These are phyloP conservation scores for Suhomyces chickasaworum DNA, from an alignment of 1,139 yeast genomes.

Conservation along the genomic window DNA sequence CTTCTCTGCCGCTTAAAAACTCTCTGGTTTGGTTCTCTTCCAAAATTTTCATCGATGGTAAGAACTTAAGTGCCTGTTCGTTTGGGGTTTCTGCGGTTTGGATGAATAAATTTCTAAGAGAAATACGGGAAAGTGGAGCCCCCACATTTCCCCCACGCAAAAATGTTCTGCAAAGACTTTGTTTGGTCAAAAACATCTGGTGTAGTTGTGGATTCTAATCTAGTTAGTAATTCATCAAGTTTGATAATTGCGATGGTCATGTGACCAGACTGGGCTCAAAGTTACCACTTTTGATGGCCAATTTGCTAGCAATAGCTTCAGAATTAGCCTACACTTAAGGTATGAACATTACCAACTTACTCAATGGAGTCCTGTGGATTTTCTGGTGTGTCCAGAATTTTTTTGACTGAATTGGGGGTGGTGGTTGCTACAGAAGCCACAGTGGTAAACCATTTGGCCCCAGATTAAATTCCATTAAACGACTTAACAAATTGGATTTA, in stretches of 20 bases:
- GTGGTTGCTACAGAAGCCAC: too few species aligned
- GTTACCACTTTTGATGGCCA: too few species aligned
- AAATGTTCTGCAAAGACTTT: constrained; percentile 2
- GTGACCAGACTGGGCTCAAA: too few species aligned
- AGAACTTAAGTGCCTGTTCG: constrained; percentile 49
- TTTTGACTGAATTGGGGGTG: too few species aligned
- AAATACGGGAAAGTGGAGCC: not conserved
- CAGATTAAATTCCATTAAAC: too few species aligned
- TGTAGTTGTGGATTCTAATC: not conserved
- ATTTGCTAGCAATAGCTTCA: too few species aligned
- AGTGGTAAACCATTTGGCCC: too few species aligned
- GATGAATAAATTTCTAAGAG: constrained; percentile 34
- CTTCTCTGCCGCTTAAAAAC: constrained; percentile 57
- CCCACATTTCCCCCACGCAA: not conserved
- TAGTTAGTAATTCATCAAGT: not conserved
- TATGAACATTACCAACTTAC: too few species aligned
- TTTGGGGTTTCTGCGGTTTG: constrained; percentile 49
- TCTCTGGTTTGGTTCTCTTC: constrained; percentile 53
- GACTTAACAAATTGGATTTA: too few species aligned
- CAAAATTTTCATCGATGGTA: constrained; percentile 47
- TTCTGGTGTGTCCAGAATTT: too few species aligned
- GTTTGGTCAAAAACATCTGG: constrained; percentile 1
- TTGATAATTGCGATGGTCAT: not conserved
- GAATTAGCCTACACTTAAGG: too few species aligned
- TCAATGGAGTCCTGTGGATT: too few species aligned